These are phyloP conservation scores for Rhodotorula graminis DNA, from an alignment of 768 basidiomycete genomes.

Conservation along the genomic window DNA sequence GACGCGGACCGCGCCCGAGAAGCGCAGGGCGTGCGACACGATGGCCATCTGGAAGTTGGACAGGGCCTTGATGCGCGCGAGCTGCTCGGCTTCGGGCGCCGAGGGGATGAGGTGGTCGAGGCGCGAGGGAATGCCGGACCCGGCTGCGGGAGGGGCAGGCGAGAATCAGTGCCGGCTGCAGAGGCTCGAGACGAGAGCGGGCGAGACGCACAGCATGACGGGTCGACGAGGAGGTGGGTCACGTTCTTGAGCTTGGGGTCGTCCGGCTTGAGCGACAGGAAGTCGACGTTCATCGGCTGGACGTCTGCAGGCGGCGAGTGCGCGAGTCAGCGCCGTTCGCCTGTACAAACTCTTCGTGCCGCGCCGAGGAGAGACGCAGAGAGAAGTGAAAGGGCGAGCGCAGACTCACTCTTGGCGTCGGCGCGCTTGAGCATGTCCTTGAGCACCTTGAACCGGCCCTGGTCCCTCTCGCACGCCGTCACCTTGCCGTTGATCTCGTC, in stretches of 20 bases:
- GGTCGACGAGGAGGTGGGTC: constrained; percentile 89
- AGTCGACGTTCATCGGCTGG: constrained; percentile 70
- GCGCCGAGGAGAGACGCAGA: background rate
- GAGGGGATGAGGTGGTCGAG: constrained; percentile 54
- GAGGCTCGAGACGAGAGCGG: background rate
- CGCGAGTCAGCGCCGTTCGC: background rate
- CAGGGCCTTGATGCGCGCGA: constrained; percentile 70
- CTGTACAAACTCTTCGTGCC: no score
- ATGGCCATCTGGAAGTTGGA: constrained; percentile 83
- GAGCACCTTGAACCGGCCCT: constrained; percentile 73
- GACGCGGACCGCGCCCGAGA: constrained; percentile 69
- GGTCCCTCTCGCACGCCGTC: constrained; percentile 79
- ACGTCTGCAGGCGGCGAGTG: constrained; percentile 51
- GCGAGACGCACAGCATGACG: constrained; percentile 77
- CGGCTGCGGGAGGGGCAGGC: constrained; percentile 18
- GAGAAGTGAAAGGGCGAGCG: background rate
- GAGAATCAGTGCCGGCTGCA: no score
- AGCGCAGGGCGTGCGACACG: constrained; percentile 92
- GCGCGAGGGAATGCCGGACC: constrained; percentile 46
- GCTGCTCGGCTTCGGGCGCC: constrained; percentile 49
- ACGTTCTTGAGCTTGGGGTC: constrained; percentile 61
- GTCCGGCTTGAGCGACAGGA: constrained; percentile 67
- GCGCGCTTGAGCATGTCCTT: constrained; percentile 79
- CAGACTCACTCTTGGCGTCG: constrained; percentile 59
- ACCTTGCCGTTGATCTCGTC: constrained; percentile 63